Evolutionary conservation across 768 basidiomycete species (phyloP).

Genomic region (Amanita molliuscula): DNA sequence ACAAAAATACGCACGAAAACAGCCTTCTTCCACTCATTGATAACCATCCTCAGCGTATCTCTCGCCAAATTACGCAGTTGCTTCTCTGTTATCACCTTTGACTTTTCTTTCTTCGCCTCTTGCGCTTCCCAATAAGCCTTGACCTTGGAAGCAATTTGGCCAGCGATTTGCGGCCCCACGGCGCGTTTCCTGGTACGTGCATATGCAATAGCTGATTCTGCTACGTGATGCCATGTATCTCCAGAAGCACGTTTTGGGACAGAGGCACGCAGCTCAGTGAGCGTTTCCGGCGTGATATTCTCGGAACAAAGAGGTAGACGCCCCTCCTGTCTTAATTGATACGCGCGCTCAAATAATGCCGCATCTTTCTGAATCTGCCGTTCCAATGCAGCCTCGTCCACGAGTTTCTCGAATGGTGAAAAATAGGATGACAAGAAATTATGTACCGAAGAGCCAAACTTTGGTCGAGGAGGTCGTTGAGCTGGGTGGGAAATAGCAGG

Average conservation of each 20-base stretch:
- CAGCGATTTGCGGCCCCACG: constrained; percentile 28
- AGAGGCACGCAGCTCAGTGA: constrained; percentile 14
- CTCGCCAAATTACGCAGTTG: constrained; percentile 58
- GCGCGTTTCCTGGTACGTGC: constrained; percentile 19
- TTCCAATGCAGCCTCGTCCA: constrained; percentile 21
- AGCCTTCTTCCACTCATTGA: constrained; percentile 81
- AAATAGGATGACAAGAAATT: constrained; percentile 55
- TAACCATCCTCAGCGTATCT: constrained; percentile 58
- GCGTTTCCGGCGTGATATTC: constrained; percentile 11
- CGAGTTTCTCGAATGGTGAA: constrained; percentile 38
- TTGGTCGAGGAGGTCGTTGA: constrained; percentile 50
- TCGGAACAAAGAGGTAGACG: constrained; percentile 29
- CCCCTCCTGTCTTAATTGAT: constrained; percentile 23
- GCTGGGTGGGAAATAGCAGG: constrained; percentile 52
- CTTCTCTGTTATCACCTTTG: constrained; percentile 52
- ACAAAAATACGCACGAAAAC: constrained; percentile 49
- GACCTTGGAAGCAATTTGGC: constrained; percentile 56
- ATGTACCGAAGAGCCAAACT: constrained; percentile 39
- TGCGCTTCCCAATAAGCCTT: constrained; percentile 68
- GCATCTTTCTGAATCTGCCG: constrained; percentile 25
- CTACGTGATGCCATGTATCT: constrained; percentile 53
- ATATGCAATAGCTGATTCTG: constrained; percentile 30
- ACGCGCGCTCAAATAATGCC: constrained; percentile 12
- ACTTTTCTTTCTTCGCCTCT: constrained; percentile 51
- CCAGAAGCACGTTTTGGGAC: constrained; percentile 21